These are phyloP conservation scores for Eucalyptus dawsonii DNA, from an alignment of 345 rosid genomes.

Conservation along the genomic window DNA sequence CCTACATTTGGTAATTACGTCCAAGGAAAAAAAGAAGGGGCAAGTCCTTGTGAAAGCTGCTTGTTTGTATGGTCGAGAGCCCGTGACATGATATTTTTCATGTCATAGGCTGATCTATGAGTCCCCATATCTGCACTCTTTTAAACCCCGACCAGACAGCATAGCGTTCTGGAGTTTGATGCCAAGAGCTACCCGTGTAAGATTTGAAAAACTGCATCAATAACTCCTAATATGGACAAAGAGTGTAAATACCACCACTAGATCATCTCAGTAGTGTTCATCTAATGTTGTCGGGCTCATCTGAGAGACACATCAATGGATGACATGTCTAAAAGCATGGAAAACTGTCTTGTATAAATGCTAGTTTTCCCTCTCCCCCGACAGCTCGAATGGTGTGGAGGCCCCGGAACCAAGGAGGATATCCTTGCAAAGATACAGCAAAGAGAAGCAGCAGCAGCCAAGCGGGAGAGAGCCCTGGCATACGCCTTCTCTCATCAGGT, in stretches of 20 bases:
- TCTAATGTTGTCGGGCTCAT: background rate
- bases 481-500: conserved; percentile 97
- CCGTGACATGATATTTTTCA: background rate
- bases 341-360: background rate
- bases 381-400: conserved; percentile 76
- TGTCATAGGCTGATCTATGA: background rate
- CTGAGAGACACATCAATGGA: background rate
- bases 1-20: background rate
- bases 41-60: background rate
- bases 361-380: background rate
- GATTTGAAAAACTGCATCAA: background rate
- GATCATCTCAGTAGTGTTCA: background rate
- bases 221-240: background rate
- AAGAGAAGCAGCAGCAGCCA: conserved; percentile 71
- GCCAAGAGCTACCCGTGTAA: background rate
- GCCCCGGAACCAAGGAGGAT: conserved; percentile 75
- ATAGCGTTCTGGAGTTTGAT: background rate
- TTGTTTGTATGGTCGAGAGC: background rate
- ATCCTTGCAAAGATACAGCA: conserved; percentile 64
- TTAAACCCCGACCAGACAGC: background rate
- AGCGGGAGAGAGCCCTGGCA: conserved; percentile 86
- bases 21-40: background rate
- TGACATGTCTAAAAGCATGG: background rate
- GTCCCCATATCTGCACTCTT: background rate
- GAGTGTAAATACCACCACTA: background rate